Percentiles rank a stretch among this genome's conserved stretches.
Conservation (phyloP, 495 filamentous ascomycete genomes). For the Cercophora newfieldiana region DNA sequence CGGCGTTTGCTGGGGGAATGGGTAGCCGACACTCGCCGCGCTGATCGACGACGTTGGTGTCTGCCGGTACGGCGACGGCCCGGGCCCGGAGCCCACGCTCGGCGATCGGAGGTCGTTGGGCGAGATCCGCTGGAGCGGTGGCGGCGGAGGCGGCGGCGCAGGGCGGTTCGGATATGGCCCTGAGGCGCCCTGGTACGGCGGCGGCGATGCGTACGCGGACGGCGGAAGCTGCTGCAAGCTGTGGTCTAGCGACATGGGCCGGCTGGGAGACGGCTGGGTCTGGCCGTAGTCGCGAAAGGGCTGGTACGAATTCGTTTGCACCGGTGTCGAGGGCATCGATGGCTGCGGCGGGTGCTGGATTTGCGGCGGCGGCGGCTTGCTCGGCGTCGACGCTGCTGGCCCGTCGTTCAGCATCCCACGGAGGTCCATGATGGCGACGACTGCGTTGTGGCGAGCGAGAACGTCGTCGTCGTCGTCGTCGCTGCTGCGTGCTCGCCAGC, state of each 20-base stretch:
- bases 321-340: slow-evolving; percentile 49
- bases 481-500: not conserved
- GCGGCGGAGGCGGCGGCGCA: slow-evolving; percentile 44
- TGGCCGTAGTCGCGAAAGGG: slow-evolving; percentile 49
- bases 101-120: slow-evolving; percentile 54
- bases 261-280: slow-evolving; percentile 45
- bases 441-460: not conserved
- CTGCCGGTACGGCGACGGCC: slow-evolving; percentile 55
- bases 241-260: slow-evolving; percentile 45
- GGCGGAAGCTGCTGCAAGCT: slow-evolving; percentile 22
- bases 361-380: slow-evolving; percentile 28
- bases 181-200: slow-evolving; percentile 39
- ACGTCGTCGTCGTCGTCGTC: too few relatives aligned
- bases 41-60: slow-evolving; percentile 47
- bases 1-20: slow-evolving; percentile 55
- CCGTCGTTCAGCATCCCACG: slow-evolving; percentile 54
- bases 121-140: slow-evolving; percentile 51
- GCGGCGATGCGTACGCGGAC: slow-evolving; percentile 40
- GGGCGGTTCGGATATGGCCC: slow-evolving; percentile 43
- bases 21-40: slow-evolving; percentile 50
- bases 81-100: slow-evolving; percentile 44
- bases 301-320: slow-evolving; percentile 42
- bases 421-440: slow-evolving; percentile 52
- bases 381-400: slow-evolving; percentile 29
- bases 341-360: slow-evolving; percentile 29